Percentiles rank a stretch among this genome's conserved stretches.
Evolutionary conservation across 148 eudicot species (phyloP).

Genomic region (Camellia japonica): DNA sequence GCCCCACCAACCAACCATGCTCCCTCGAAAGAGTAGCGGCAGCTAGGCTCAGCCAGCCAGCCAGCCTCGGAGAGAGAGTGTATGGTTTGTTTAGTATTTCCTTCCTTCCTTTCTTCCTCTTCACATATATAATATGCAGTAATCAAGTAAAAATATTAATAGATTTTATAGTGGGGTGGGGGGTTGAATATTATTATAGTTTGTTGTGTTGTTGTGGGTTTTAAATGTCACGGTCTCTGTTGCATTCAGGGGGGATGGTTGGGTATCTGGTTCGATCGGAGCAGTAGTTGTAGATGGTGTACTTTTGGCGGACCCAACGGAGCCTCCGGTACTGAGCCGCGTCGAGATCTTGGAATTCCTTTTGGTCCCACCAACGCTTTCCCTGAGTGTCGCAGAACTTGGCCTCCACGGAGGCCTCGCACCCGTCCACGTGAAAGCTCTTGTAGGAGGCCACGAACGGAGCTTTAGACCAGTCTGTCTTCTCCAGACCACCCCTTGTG

Average conservation of each 20-base stretch:
- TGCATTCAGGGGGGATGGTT: conserved; percentile 23
- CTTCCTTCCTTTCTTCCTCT: too few relatives aligned
- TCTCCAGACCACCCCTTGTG: conserved; percentile 32
- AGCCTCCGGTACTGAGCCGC: conserved; percentile 25
- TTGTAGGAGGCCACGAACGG: conserved; percentile 31
- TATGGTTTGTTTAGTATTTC: too few relatives aligned
- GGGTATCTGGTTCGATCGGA: conserved; percentile 21
- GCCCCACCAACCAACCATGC: too few relatives aligned
- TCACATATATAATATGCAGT: too few relatives aligned
- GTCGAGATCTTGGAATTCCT: conserved; percentile 29
- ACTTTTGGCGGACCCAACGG: conserved; percentile 24
- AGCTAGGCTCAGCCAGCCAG: too few relatives aligned
- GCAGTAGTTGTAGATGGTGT: conserved; percentile 32
- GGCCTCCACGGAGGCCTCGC: conserved; percentile 30
- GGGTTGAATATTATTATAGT: too few relatives aligned
- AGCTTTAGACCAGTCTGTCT: conserved; percentile 34
- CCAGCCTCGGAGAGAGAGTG: too few relatives aligned
- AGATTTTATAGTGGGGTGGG: too few relatives aligned
- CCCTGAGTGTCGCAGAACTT: conserved; percentile 30
- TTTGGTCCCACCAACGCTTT: conserved; percentile 33
- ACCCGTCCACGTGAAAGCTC: conserved; percentile 24
- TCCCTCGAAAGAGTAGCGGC: too few relatives aligned
- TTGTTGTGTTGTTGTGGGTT: too few relatives aligned
- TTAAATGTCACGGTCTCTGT: conserved; percentile 24
- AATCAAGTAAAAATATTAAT: too few relatives aligned